Base-by-base conservation (phyloP, 495 filamentous ascomycete genomes). In the Talaromyces liani region DNA sequence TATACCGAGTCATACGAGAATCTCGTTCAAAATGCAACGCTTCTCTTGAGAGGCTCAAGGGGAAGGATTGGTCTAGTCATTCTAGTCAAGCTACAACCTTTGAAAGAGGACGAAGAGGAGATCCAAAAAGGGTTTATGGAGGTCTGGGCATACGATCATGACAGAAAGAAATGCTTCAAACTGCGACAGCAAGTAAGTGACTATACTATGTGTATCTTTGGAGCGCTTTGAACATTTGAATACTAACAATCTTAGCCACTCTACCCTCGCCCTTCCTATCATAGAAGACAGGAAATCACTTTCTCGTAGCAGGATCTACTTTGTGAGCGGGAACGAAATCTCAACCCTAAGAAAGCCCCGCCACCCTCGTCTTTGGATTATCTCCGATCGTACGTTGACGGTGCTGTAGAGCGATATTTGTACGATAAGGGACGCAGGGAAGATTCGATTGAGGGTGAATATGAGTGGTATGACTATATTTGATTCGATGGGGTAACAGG, bases 1-100 rank as follows among this genome's bases (percentile, higher is more conserved):
- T 55, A 55, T 29, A 2, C 53, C 53, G 53, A 55, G 53, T 55
- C 53, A 27, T 55, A 55, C 14, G 53, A 55, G 25, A n/a, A 55
- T 5, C 53, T 55, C 20, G 20, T 55, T 25, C 22, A 55, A 27
- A n/a, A 55, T 55, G 20, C 53, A 24, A 55, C 53, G 8, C 53
- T 55, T n/a, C 53, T 55, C 53, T n/a, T 55, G 22, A 16, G 25
- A 29, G 53, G 53, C 2, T 55, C 53, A 25, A 14, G 18, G 20
- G 53, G 20, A 20, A 55, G 20, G 20, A 55, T 55, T 24, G 20
- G 53, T 29, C 25, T 55, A 12, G 53, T 55, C 2, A 55, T 55
- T 55, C 53, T 55, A n/a, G 53, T 55, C 53, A 55, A 55, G 53
- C 53, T 55, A n/a, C 22, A 55, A 29, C 53, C 53, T 55, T 29